These are phyloP conservation scores for Nicotiana obtusifolia DNA, from an alignment of 257 asterid species.

Conservation along the genomic window DNA sequence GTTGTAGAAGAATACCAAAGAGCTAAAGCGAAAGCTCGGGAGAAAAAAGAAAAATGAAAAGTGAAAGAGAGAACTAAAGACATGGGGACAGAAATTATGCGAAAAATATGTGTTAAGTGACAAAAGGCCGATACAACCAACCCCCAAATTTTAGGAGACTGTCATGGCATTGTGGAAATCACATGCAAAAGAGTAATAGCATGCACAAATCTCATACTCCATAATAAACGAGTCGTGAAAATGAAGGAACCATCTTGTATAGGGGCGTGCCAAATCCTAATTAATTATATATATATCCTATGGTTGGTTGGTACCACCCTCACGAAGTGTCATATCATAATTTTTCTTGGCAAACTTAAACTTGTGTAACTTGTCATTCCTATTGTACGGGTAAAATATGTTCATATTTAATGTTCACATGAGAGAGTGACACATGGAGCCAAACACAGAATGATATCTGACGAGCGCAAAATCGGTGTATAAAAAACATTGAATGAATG, in stretches of 20 bases:
- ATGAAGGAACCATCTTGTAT: neutral
- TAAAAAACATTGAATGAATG: no score
- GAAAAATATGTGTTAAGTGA: neutral
- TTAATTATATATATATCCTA: neutral
- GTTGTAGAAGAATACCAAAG: neutral
- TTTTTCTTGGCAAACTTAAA: neutral
- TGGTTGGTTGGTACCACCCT: neutral
- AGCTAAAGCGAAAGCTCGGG: neutral
- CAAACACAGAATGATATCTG: no score
- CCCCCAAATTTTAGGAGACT: neutral
- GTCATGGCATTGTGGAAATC: neutral
- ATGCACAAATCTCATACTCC: neutral
- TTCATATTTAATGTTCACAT: neutral
- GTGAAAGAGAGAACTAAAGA: neutral
- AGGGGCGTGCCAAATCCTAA: neutral
- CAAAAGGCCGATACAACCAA: neutral
- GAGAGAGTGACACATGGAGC: no score
- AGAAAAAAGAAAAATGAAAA: neutral
- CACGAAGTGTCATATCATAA: neutral
- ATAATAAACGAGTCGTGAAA: neutral
- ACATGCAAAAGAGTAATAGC: constrained; percentile 9
- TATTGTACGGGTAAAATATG: neutral
- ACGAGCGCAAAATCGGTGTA: no score
- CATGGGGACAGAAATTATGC: neutral
- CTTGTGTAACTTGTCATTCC: neutral